These are phyloP conservation scores for Eragrostis nindensis DNA, from an alignment of 176 grass and related monocot species.

Conservation along the genomic window DNA sequence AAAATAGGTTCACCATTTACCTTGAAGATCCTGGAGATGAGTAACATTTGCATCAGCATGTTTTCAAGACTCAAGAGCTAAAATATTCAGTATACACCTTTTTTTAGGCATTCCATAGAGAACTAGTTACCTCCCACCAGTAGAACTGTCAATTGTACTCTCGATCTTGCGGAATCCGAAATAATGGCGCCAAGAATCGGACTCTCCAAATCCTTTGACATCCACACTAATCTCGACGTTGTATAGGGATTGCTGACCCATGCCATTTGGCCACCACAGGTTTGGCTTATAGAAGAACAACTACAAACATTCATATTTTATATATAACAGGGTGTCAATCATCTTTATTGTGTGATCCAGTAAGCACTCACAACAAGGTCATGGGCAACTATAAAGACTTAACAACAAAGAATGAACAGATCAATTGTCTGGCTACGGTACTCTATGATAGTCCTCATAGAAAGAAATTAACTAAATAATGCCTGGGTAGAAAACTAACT, in stretches of 20 bases:
- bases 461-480: constrained; percentile 25
- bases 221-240: constrained; percentile 80
- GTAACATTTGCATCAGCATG: constrained; percentile 21
- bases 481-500: constrained; percentile 42
- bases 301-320: constrained; percentile 49
- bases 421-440: background rate
- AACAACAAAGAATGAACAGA: background rate
- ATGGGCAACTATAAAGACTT: background rate
- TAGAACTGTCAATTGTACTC: constrained; percentile 74
- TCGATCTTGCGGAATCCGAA: constrained; percentile 93
- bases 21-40: constrained; percentile 81
- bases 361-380: background rate
- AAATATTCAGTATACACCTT: background rate
- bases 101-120: background rate
- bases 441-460: constrained; percentile 4
- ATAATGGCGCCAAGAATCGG: constrained; percentile 81
- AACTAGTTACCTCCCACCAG: constrained; percentile 82
- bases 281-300: constrained; percentile 98
- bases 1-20: constrained; percentile 92
- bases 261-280: constrained; percentile 99
- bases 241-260: constrained; percentile 88
- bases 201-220: constrained; percentile 88
- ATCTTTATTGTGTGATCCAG: too few relatives aligned
- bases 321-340: constrained; percentile 9
- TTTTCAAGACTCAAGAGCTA: constrained; percentile 25